Evolutionary conservation across 1,284 basidiomycete genomes (phyloP), one percentile per base, ranked within the genome.

Genomic region (Cutaneotrichosporon spelunceum): DNA sequence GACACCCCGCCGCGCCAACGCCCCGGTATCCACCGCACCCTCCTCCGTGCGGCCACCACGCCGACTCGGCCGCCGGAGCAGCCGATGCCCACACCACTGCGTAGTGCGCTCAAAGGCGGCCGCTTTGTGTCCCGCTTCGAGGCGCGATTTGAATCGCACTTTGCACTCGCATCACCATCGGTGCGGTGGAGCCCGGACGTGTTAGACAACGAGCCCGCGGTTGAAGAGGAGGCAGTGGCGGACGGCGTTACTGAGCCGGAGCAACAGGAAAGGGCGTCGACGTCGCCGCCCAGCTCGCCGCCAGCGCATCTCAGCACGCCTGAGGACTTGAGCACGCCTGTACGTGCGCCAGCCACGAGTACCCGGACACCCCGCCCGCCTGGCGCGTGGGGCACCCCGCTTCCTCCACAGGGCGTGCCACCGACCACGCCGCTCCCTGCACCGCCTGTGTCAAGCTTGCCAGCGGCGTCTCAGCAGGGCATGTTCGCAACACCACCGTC

Each of bases 151-250:
- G 33, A 30, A 14, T 47, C 56, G 23, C 56, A 47, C 21, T 48
- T 49, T n/a, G 7, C 39, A 3, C 44, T 34, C n/a, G 47, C 30
- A 23, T 47, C 56, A 24, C 55, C 55, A 5, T 23, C 44, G 0
- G 45, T 57, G 30, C 47, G 56, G 11, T 57, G 56, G 56, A 49
- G 44, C n/a, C 56, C 56, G n/a, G 56, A 57, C 11, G 56, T 57
- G 10, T 16, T 57, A 16, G 56, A 47, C 52, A 36, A 36, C 33
- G 49, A 50, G 49, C 50, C 27, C 19, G 45, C 23, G 19, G 54
- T 34, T 10, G 26, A 29, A 16, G 55, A 56, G 55, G 29, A n/a
- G 45, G n/a, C 10, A 3, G 42, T 21, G 24, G 16, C 6, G 16
- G 39, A 42, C 39, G 19, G 19, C 39, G 2, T n/a, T 6, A 23